phyloP scores from a whole-genome alignment of 306 rosid genomes.

The Lathyrus oleraceus region DNA sequence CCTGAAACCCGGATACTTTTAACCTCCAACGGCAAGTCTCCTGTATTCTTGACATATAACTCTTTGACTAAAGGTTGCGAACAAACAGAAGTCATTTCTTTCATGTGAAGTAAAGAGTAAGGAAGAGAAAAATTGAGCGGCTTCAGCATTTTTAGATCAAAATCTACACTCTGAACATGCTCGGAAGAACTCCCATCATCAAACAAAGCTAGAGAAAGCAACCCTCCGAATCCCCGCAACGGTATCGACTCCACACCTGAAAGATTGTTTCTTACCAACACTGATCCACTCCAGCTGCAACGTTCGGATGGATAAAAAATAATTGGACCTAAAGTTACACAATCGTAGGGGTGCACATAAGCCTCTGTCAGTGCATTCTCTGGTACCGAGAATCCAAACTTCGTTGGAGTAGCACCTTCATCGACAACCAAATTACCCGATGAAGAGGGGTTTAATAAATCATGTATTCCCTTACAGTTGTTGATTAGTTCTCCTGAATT shows the following conservation, averaged over 20 bases:
- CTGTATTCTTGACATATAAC: constrained; percentile 78
- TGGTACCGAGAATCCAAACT: constrained; percentile 81
- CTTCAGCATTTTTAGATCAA: constrained; percentile 57
- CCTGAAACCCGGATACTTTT: constrained; percentile 72
- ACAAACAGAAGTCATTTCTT: constrained; percentile 59
- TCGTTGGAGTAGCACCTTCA: constrained; percentile 55
- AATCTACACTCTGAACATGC: constrained; percentile 62
- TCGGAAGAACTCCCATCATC: constrained; percentile 57
- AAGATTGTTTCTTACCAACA: constrained; percentile 86
- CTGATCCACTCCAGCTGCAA: constrained; percentile 89
- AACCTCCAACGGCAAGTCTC: constrained; percentile 80
- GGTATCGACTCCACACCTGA: constrained; percentile 89
- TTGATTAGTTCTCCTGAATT: constrained; percentile 76
- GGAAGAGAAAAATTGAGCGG: constrained; percentile 61
- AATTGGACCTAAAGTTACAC: constrained; percentile 77
- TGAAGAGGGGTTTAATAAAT: constrained; percentile 62
- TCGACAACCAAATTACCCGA: constrained; percentile 60
- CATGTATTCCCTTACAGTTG: constrained; percentile 61
- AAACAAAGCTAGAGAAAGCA: constrained; percentile 65
- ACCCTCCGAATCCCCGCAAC: constrained; percentile 78
- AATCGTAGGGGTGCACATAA: constrained; percentile 66
- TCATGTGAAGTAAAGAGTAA: constrained; percentile 48
- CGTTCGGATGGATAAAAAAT: constrained; percentile 70
- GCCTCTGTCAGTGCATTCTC: constrained; percentile 78
- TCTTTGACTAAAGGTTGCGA: constrained; percentile 61